Evolutionary conservation across 805 yeast species (phyloP), one percentile per base, ranked within the genome.

Genomic region (Schizosaccharomyces cryophilus): DNA sequence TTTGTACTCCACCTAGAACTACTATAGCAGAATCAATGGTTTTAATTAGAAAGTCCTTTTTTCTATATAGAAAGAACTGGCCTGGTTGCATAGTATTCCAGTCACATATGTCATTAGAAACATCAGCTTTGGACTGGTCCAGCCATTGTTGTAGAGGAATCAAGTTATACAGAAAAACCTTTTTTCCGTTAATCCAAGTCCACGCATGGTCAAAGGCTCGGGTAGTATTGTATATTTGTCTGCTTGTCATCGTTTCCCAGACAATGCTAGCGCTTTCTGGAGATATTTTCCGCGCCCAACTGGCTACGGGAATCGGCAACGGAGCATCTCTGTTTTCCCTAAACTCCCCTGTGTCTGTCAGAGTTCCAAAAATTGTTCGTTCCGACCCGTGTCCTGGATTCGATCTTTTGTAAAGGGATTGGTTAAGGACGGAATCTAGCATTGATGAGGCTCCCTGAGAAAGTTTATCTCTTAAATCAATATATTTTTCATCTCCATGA

Each of bases 361-460:
- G 21, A 3, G 11, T n/a, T 24, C 51, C 51, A 45, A 15, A 24
- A 19, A 45, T 13, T n/a, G 21, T n/a, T 6, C 24, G 26, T 19
- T n/a, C 51, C 17, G 17, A 6, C 4, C 9, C 26, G 26, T 13
- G 21, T n/a, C 11, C 17, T 45, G 21, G 24, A 11, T 24, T 19
- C 9, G 21, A 19, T 45, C 26, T n/a, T 45, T 19, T 19, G 26
- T 45, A 45, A 4, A 45, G 51, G 9, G 51, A 7, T 17, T 45
- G 51, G 13, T 6, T 15, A 7, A 88, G 64, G 0, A 79, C 79
- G 0, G 75, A 63, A 0, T 68, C 69, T 13, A 90, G 72, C 21
- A 85, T 69, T 0, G 75, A 69, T 0, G 87, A 87, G 1, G 96
- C 96, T 1, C 73, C 66, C 0, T 61, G 65, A 0, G 87, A 87